Conservation (phyloP, 805 yeast species). For the Candida tibetensis region DNA sequence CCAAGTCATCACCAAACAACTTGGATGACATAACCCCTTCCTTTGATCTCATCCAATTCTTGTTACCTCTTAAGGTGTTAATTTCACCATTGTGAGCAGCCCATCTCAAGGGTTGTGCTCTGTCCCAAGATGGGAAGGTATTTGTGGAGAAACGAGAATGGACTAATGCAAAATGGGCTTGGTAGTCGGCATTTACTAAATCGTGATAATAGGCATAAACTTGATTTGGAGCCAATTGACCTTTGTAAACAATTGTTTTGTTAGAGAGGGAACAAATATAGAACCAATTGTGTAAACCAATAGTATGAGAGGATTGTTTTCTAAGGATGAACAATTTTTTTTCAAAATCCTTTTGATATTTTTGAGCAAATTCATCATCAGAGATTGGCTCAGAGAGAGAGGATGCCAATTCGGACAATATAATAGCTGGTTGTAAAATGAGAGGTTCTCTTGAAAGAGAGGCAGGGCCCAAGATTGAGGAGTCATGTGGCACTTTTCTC, state of each 20-base stretch:
- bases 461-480: slow-evolving; percentile 92
- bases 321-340: slow-evolving; percentile 81
- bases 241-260: slow-evolving; percentile 92
- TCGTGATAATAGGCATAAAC: slow-evolving; percentile 95
- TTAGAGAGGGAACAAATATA: slow-evolving; percentile 90
- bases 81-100: slow-evolving; percentile 99
- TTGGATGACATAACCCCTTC: slow-evolving; percentile 93
- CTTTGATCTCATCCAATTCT: slow-evolving; percentile 98
- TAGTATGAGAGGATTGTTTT: slow-evolving; percentile 85
- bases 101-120: slow-evolving; percentile 97
- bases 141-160: slow-evolving; percentile 97
- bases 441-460: slow-evolving; percentile 90
- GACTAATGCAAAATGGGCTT: slow-evolving; percentile 92
- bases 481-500: slow-evolving; percentile 93
- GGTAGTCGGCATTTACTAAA: slow-evolving; percentile 84
- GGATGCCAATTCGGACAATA: slow-evolving; percentile 41
- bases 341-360: slow-evolving; percentile 66
- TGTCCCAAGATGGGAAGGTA: slow-evolving; percentile 99
- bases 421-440: slow-evolving; percentile 90
- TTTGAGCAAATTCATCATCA: slow-evolving; percentile 51
- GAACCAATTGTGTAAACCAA: slow-evolving; percentile 96
- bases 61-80: slow-evolving; percentile 94
- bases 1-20: slow-evolving; percentile 87
- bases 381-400: slow-evolving; percentile 19
- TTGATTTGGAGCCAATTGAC: slow-evolving; percentile 95